phyloP scores from a whole-genome alignment of 306 rosid genomes.

The Citrullus amarus region DNA sequence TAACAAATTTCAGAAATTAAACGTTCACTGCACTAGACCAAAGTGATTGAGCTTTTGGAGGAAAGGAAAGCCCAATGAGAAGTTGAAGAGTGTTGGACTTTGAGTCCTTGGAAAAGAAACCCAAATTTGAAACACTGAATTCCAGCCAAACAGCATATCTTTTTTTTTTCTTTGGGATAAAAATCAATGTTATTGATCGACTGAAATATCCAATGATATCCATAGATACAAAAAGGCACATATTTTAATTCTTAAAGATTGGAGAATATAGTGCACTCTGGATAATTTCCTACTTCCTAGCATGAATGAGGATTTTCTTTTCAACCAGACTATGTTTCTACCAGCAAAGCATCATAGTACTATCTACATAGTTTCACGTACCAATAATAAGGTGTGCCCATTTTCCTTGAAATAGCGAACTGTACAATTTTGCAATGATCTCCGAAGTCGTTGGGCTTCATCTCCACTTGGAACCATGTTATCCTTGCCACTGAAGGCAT shows the following conservation, averaged over 20 bases:
- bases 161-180: too few species aligned
- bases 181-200: too few species aligned
- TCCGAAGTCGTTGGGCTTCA: conserved; percentile 58
- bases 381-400: conserved; percentile 94
- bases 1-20: neutral
- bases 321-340: neutral
- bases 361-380: conserved; percentile 22
- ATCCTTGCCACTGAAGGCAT: conserved; percentile 65
- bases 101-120: neutral
- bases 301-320: neutral
- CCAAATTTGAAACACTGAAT: neutral
- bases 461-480: conserved; percentile 77
- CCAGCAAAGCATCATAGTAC: neutral
- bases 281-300: neutral
- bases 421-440: conserved; percentile 41
- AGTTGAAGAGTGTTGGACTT: neutral
- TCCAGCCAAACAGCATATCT: neutral
- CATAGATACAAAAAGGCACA: too few species aligned
- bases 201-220: too few species aligned
- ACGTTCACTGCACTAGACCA: neutral
- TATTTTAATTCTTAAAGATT: neutral
- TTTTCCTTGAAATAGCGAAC: conserved; percentile 59
- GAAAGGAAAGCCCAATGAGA: neutral
- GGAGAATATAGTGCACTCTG: neutral
- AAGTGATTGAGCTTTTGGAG: neutral